Evolutionary conservation across 345 rosid species (phyloP).

Genomic region (Brassica rapa): DNA sequence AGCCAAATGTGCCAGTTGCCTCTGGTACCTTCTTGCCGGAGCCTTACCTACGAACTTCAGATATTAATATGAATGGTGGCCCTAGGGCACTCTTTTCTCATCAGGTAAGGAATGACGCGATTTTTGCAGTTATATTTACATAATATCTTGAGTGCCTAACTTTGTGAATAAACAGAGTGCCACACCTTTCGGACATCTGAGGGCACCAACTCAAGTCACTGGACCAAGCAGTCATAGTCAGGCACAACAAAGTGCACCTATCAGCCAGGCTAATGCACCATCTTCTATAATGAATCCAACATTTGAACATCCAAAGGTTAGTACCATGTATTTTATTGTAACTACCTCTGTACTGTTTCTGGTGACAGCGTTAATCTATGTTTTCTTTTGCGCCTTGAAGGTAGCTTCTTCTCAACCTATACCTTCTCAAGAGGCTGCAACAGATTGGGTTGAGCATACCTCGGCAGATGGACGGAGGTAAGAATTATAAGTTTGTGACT

Average conservation of each 20-base stretch:
- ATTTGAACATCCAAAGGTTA: constrained; percentile 54
- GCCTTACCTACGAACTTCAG: constrained; percentile 55
- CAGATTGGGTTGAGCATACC: constrained; percentile 87
- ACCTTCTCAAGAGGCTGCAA: constrained; percentile 45
- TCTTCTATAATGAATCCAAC: constrained; percentile 45
- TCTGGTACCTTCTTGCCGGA: constrained; percentile 58
- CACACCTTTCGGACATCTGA: constrained; percentile 57
- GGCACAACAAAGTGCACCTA: constrained; percentile 52
- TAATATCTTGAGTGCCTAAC: constrained; percentile 13
- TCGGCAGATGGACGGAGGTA: constrained; percentile 88
- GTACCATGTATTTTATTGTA: constrained; percentile 9
- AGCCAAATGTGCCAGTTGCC: constrained; percentile 48
- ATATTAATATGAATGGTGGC: constrained; percentile 53
- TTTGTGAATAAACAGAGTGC: constrained; percentile 57
- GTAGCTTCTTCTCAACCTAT: constrained; percentile 36
- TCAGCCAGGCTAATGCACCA: constrained; percentile 46
- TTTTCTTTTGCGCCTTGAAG: constrained; percentile 27
- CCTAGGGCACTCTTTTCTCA: constrained; percentile 60
- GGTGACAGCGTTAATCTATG: constrained; percentile 17
- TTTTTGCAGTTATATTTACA: constrained; percentile 21
- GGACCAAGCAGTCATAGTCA: constrained; percentile 51
- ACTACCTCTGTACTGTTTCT: constrained; percentile 17
- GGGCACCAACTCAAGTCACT: constrained; percentile 55
- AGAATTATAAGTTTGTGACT: constrained; percentile 10
- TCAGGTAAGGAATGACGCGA: constrained; percentile 53